Evolutionary conservation across 1,284 basidiomycete species (phyloP).

Genomic region (Schizophyllum commune): DNA sequence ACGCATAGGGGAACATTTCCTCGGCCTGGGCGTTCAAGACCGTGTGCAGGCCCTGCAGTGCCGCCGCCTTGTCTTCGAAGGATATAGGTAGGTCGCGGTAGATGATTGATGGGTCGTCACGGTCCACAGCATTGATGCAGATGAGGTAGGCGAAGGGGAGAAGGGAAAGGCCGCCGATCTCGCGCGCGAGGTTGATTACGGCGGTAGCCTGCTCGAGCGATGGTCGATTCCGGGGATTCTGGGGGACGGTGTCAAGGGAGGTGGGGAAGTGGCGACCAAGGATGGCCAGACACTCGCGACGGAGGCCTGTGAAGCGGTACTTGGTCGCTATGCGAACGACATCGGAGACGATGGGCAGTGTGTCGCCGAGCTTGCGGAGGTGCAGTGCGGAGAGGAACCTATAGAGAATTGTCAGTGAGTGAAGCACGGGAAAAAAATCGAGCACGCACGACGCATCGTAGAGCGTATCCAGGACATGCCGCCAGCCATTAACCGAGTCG

Average conservation of each 20-base stretch:
- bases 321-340: not conserved
- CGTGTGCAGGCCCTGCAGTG: not conserved
- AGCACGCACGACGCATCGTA: slow-evolving; percentile 6
- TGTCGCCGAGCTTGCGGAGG: not conserved
- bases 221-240: not conserved
- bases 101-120: not conserved
- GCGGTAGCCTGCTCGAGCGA: not conserved
- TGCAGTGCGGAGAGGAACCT: not conserved
- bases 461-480: slow-evolving; percentile 1
- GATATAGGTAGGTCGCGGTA: not conserved
- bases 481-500: slow-evolving; percentile 1
- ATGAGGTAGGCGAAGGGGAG: not conserved
- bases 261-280: not conserved
- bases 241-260: not conserved
- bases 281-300: not conserved
- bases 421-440: not conserved
- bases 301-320: not conserved
- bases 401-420: not conserved
- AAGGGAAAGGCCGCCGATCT: not conserved
- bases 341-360: not conserved
- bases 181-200: not conserved
- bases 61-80: not conserved
- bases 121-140: not conserved
- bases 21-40: not conserved
- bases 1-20: not conserved